Evolutionary conservation across 495 filamentous ascomycete species (phyloP).

Genomic region (Chaetomium fimeti): DNA sequence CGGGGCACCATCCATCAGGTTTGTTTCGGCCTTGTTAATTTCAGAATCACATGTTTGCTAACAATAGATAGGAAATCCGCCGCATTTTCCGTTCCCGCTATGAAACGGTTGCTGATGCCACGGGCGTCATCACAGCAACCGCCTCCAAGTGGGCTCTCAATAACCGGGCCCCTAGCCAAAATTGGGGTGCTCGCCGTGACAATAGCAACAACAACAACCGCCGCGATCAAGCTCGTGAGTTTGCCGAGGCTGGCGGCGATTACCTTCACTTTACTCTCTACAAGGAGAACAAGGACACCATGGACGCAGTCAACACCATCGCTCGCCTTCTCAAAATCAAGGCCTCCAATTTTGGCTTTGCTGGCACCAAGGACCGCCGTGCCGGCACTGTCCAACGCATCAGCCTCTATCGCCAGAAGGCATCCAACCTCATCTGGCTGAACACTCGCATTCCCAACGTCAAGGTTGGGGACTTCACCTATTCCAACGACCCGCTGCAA

Average conservation of each 20-base stretch:
- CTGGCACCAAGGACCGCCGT: conserved; percentile 91
- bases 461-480: conserved; percentile 73
- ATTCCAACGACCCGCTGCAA: conserved; percentile 64
- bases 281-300: conserved; percentile 98
- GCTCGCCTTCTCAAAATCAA: conserved; percentile 66
- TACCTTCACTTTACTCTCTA: conserved; percentile 92
- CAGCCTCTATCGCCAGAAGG: conserved; percentile 64
- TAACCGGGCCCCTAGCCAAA: conserved; percentile 19
- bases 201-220: conserved; percentile 21
- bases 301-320: conserved; percentile 79
- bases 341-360: conserved; percentile 71
- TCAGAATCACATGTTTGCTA: conserved; percentile 4
- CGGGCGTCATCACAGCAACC: conserved; percentile 40
- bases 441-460: conserved; percentile 62
- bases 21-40: conserved; percentile 13
- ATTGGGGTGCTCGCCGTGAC: conserved; percentile 34
- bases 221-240: conserved; percentile 26
- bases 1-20: conserved; percentile 45
- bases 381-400: conserved; percentile 85
- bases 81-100: conserved; percentile 41
- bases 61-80: conserved; percentile 42
- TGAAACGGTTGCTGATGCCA: conserved; percentile 33
- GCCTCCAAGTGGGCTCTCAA: conserved; percentile 24
- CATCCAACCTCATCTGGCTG: conserved; percentile 59
- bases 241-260: conserved; percentile 58